These are phyloP conservation scores for Colletotrichum lupini DNA, from an alignment of 2,329 filamentous ascomycete species.

Conservation along the genomic window DNA sequence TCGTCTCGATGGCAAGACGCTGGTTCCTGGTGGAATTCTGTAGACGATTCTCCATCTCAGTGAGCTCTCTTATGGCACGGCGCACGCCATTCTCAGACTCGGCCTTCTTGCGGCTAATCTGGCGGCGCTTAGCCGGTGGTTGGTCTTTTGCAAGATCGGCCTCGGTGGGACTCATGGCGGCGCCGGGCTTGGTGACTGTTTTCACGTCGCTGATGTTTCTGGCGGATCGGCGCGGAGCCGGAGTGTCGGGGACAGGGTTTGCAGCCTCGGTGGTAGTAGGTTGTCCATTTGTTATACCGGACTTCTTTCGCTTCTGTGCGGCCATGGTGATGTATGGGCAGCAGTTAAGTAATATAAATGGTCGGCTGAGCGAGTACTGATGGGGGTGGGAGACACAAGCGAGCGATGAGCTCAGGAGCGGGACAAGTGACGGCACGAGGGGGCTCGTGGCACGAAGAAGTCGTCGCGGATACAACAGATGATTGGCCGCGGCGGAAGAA, in stretches of 20 bases:
- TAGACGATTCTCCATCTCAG: constrained; percentile 61
- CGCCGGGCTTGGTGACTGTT: constrained; percentile 18
- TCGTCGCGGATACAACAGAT: background rate
- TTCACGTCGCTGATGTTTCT: constrained; percentile 28
- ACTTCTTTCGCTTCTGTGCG: constrained; percentile 51
- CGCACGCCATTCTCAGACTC: constrained; percentile 45
- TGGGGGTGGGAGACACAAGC: background rate
- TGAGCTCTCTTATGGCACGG: constrained; percentile 56
- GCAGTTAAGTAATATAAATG: background rate
- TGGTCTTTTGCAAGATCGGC: background rate
- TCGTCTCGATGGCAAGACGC: constrained; percentile 58
- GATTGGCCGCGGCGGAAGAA: constrained; percentile 33
- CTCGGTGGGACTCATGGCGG: constrained; percentile 11
- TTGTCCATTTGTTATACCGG: constrained; percentile 33
- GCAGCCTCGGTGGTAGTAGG: constrained; percentile 24
- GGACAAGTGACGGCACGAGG: constrained; percentile 15
- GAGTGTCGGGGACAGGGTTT: background rate
- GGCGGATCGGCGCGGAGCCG: constrained; percentile 27
- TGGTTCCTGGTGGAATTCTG: constrained; percentile 56
- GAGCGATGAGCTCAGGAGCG: constrained; percentile 20
- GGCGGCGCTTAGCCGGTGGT: constrained; percentile 26
- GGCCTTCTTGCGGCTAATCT: constrained; percentile 6
- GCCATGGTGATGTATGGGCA: constrained; percentile 5
- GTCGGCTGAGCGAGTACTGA: background rate
- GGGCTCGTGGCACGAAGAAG: constrained; percentile 1